Conservation (phyloP, 2,329 filamentous ascomycete species). For the Xylariaceae sp. region DNA sequence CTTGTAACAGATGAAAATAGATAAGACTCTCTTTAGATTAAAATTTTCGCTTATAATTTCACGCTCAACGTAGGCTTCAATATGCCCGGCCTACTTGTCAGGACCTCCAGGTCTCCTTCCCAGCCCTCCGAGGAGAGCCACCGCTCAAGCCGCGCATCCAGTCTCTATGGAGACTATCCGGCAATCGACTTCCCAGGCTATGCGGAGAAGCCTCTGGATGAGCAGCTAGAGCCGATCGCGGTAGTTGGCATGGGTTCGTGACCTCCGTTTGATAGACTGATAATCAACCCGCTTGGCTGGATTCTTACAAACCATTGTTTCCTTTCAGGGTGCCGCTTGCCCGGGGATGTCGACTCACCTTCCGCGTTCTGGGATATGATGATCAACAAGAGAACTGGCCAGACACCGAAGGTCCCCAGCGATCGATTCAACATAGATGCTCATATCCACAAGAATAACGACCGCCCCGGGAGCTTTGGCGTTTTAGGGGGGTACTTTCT, state of each 20-base stretch:
- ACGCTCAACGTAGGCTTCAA: too few species aligned
- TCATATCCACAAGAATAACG: constrained; percentile 5
- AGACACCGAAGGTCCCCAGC: constrained; percentile 11
- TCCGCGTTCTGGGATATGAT: constrained; percentile 11
- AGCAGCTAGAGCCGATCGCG: constrained; percentile 13
- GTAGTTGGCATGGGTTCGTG: constrained; percentile 14
- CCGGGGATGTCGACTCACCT: constrained; percentile 8
- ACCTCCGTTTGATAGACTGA: too few species aligned
- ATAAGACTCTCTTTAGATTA: too few species aligned
- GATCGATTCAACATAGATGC: constrained; percentile 11
- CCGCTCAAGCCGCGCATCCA: too few species aligned
- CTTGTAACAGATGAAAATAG: too few species aligned
- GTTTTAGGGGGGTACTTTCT: constrained; percentile 5
- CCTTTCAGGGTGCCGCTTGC: constrained; percentile 10
- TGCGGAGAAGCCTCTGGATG: constrained; percentile 9
- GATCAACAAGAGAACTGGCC: constrained; percentile 9
- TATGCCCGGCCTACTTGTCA: too few species aligned
- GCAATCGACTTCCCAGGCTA: constrained; percentile 7
- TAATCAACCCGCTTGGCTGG: too few species aligned
- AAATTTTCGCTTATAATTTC: too few species aligned
- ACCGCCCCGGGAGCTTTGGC: constrained; percentile 6
- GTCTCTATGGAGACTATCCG: constrained; percentile 5
- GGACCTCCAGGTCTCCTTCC: too few species aligned
- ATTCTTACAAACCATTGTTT: not conserved
- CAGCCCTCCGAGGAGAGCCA: too few species aligned